Percentiles rank a stretch among this genome's conserved stretches.
Evolutionary conservation across 2,329 filamentous ascomycete genomes (phyloP).

Genomic region (Proliferodiscus dingleyae): DNA sequence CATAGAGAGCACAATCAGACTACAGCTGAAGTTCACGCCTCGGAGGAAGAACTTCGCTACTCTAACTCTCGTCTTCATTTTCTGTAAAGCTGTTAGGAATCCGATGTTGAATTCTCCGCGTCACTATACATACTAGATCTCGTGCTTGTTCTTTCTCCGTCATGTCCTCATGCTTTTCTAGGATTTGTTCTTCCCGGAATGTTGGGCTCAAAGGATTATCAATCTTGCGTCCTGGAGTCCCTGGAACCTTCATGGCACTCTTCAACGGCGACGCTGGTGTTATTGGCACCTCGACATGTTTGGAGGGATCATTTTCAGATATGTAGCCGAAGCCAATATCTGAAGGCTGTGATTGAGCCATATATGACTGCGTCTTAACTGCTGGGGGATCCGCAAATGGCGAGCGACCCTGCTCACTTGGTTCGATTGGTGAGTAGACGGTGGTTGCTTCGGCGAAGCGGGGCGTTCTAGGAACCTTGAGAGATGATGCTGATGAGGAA

Average conservation of each 20-base stretch:
- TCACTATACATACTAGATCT: constrained; percentile 66
- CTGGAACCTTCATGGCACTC: constrained; percentile 84
- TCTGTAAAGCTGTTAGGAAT: constrained; percentile 53
- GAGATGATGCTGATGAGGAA: constrained; percentile 35
- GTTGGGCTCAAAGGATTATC: constrained; percentile 83
- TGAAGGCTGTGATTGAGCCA: constrained; percentile 65
- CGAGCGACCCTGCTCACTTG: constrained; percentile 37
- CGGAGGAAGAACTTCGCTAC: constrained; percentile 94
- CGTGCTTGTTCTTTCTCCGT: constrained; percentile 84
- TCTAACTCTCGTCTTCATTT: constrained; percentile 85
- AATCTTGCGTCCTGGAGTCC: constrained; percentile 68
- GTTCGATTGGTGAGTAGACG: constrained; percentile 71
- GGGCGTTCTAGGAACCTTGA: constrained; percentile 66
- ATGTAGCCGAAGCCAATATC: constrained; percentile 95
- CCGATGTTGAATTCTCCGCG: background rate
- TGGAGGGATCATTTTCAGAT: constrained; percentile 48
- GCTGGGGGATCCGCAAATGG: constrained; percentile 58
- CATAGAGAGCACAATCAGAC: constrained; percentile 89
- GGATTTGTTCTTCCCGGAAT: constrained; percentile 77
- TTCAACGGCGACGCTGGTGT: constrained; percentile 77
- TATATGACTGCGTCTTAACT: constrained; percentile 43
- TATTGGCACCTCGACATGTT: constrained; percentile 57
- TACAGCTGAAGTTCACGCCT: constrained; percentile 94
- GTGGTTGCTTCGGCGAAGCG: constrained; percentile 78
- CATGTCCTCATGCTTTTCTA: constrained; percentile 77